These are phyloP conservation scores for Rhododendron vialii DNA, from an alignment of 148 eudicot genomes.

Conservation along the genomic window DNA sequence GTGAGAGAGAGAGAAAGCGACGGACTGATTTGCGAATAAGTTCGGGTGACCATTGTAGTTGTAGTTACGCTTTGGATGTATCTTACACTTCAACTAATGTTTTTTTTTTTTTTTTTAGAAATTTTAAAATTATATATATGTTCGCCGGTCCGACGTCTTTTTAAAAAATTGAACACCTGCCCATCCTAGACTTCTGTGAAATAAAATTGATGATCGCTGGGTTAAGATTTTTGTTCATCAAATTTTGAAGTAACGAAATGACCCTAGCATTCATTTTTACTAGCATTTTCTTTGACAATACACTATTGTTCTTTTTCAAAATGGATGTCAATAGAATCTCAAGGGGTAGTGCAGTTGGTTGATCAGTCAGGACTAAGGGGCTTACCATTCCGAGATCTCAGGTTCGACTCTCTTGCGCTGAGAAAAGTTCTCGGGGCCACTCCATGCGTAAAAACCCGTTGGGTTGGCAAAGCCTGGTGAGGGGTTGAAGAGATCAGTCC, in stretches of 20 bases:
- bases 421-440: too few species aligned
- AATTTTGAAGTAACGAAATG: background rate
- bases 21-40: background rate
- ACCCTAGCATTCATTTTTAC: background rate
- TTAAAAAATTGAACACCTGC: background rate
- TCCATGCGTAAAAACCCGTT: too few species aligned
- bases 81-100: background rate
- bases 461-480: too few species aligned
- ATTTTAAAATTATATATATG: background rate
- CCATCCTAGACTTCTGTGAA: background rate
- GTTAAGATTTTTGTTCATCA: background rate
- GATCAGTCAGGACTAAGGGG: fast-evolving
- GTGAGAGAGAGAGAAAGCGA: background rate
- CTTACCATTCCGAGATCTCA: fast-evolving
- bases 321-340: background rate
- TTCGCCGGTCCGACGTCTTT: background rate
- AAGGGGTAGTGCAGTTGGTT: too few species aligned
- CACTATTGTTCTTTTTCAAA: background rate
- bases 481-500: too few species aligned
- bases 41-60: too few species aligned
- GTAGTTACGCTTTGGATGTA: background rate
- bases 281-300: too few species aligned
- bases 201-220: background rate
- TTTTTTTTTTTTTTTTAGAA: background rate
- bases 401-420: fast-evolving